Conservation (phyloP, 2,329 filamentous ascomycete genomes). For the Stagonosporopsis rhizophila region DNA sequence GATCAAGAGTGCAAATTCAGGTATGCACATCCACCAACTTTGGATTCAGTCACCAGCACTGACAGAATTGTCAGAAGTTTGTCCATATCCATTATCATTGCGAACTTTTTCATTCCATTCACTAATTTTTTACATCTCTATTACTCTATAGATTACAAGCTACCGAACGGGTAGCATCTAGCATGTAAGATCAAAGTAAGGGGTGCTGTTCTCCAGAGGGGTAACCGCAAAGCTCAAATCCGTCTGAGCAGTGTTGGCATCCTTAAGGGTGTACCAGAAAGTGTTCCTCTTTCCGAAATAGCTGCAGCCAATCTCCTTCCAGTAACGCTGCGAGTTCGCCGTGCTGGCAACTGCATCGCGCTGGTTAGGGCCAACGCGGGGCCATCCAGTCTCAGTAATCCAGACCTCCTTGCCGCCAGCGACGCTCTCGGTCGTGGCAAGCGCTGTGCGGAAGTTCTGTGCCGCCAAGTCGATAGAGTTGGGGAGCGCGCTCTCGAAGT, state of each 20-base stretch:
- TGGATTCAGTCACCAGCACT: no score
- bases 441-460: conserved; percentile 70
- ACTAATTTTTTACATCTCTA: conserved; percentile 27
- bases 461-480: conserved; percentile 67
- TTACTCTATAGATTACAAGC: background rate
- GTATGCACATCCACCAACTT: no score
- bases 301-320: conserved; percentile 38
- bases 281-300: conserved; percentile 35
- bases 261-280: conserved; percentile 44
- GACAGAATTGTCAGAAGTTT: no score
- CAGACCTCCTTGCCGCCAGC: conserved; percentile 74
- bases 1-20: no score
- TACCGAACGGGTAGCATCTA: conserved; percentile 1
- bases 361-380: conserved; percentile 48
- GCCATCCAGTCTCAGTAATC: conserved; percentile 89
- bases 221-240: conserved; percentile 60
- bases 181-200: conserved; percentile 62
- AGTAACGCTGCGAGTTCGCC: conserved; percentile 38
- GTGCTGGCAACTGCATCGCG: conserved; percentile 34
- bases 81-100: no score
- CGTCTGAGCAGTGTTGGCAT: conserved; percentile 54
- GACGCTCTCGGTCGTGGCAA: conserved; percentile 64
- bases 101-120: no score
- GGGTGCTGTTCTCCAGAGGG: conserved; percentile 59
- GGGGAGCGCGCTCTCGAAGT: conserved; percentile 71